Conservation (phyloP, 768 basidiomycete species). For the Leccinum olivaceopallidum region DNA sequence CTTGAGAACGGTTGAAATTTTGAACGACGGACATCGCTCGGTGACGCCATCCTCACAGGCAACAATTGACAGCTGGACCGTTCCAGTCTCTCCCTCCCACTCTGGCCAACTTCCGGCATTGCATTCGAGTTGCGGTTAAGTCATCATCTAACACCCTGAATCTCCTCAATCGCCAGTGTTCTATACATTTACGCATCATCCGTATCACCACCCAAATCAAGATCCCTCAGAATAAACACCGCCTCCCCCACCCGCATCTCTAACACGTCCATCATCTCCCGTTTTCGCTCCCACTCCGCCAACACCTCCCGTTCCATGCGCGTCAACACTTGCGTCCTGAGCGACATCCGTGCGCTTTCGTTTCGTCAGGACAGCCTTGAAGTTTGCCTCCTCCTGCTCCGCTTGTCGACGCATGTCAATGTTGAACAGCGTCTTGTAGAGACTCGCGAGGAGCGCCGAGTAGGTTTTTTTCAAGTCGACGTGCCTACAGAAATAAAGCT, state of each 20-base stretch:
- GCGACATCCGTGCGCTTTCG: constrained; percentile 82
- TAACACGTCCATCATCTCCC: constrained; percentile 73
- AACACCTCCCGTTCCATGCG: constrained; percentile 76
- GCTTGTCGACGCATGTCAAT: constrained; percentile 70
- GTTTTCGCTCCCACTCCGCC: constrained; percentile 69
- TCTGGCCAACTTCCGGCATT: no score
- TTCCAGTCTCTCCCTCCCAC: no score
- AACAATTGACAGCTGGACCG: no score
- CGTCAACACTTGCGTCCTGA: constrained; percentile 70
- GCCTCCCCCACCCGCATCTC: constrained; percentile 87
- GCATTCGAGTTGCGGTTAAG: no score
- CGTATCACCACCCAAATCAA: constrained; percentile 49
- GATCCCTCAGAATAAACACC: constrained; percentile 86
- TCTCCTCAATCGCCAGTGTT: no score
- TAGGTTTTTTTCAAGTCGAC: constrained; percentile 86
- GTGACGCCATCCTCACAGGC: no score
- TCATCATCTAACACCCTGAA: no score
- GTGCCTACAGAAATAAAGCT: constrained; percentile 56
- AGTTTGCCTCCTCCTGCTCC: constrained; percentile 65
- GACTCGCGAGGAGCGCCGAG: constrained; percentile 62
- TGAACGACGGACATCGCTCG: no score
- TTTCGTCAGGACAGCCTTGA: constrained; percentile 78
- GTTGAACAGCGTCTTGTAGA: constrained; percentile 85
- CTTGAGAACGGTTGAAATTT: no score
- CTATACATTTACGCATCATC: constrained; percentile 41